A percentile compares a stretch with the other conserved stretches of the same genome.
These are phyloP conservation scores for Penicilliopsis zonata DNA, from an alignment of 495 filamentous ascomycete genomes.

Conservation along the genomic window DNA sequence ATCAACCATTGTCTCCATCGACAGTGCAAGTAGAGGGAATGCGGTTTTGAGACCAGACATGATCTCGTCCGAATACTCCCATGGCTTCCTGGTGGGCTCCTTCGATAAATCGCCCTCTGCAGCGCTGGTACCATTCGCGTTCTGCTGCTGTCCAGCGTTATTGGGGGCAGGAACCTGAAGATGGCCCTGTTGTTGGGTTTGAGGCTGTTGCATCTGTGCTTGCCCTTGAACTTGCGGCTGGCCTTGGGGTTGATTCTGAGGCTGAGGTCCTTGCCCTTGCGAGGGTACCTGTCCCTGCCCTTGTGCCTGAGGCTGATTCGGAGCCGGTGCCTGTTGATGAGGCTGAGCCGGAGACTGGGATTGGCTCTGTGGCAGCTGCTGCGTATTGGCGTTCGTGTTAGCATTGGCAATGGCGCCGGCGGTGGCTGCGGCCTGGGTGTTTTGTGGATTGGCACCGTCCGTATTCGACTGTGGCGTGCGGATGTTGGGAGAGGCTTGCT, in stretches of 20 bases:
- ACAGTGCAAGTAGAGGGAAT: conserved; percentile 87
- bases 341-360: conserved; percentile 4
- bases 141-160: conserved; percentile 17
- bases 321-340: conserved; percentile 8
- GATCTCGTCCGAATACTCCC: conserved; percentile 94
- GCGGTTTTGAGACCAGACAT: conserved; percentile 89
- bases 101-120: conserved; percentile 18
- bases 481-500: conserved; percentile 33
- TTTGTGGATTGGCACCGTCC: conserved; percentile 28
- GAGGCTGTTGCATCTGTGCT: conserved; percentile 20
- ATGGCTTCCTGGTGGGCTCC: conserved; percentile 59
- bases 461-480: conserved; percentile 43
- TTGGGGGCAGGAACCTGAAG: conserved; percentile 31
- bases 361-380: conserved; percentile 20
- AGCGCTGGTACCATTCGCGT: conserved; percentile 10
- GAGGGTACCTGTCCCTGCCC: conserved; percentile 17
- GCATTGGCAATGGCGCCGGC: conserved; percentile 13
- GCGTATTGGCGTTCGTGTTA: conserved; percentile 15
- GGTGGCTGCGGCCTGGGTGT: conserved; percentile 20
- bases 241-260: conserved; percentile 9
- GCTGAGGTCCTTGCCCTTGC: conserved; percentile 1
- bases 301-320: conserved; percentile 9
- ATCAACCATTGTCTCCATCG: conserved; percentile 99
- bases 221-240: conserved; percentile 16
- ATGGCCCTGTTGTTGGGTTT: conserved; percentile 21